A percentile compares a stretch with the other conserved stretches of the same genome.
Conservation (phyloP, 805 yeast species). For the Ogataea minuta region DNA sequence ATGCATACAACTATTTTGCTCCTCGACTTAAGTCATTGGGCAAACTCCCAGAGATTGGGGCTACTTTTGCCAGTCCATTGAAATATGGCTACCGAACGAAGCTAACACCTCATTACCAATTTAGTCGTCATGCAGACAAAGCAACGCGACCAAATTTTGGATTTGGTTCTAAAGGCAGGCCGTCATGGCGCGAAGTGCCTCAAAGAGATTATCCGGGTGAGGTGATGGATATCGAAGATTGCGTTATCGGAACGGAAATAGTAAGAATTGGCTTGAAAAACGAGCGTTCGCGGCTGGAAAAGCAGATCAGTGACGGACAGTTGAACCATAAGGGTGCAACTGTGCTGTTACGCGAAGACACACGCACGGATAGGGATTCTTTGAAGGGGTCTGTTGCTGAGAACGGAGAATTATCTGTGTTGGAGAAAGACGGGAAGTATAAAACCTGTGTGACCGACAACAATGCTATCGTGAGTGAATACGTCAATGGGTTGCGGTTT, state of each 20-base stretch:
- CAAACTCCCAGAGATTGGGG: conserved; percentile 57
- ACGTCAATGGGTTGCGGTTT: conserved; percentile 70
- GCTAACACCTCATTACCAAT: conserved; percentile 91
- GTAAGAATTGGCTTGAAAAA: conserved; percentile 70
- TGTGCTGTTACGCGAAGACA: conserved; percentile 75
- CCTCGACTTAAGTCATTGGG: conserved; percentile 45
- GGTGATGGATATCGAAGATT: conserved; percentile 92
- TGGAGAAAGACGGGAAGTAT: conserved; percentile 35
- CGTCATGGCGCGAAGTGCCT: conserved; percentile 54
- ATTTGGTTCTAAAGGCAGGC: conserved; percentile 83
- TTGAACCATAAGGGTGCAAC: conserved; percentile 71
- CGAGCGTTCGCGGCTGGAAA: conserved; percentile 59
- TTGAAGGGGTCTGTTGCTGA: conserved; percentile 47
- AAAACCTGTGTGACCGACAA: conserved; percentile 78
- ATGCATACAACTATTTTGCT: conserved; percentile 80
- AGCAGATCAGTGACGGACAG: conserved; percentile 35
- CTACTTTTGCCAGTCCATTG: conserved; percentile 61
- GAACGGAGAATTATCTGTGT: conserved; percentile 37
- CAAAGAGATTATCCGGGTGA: conserved; percentile 48
- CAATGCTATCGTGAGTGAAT: conserved; percentile 77
- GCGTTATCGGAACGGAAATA: conserved; percentile 81
- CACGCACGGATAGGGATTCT: conserved; percentile 39
- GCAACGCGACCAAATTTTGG: conserved; percentile 66
- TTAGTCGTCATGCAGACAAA: conserved; percentile 47
- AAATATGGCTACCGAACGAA: conserved; percentile 83